These are phyloP conservation scores for Rhizopogon vesiculosus DNA, from an alignment of 768 basidiomycete genomes.

Conservation along the genomic window DNA sequence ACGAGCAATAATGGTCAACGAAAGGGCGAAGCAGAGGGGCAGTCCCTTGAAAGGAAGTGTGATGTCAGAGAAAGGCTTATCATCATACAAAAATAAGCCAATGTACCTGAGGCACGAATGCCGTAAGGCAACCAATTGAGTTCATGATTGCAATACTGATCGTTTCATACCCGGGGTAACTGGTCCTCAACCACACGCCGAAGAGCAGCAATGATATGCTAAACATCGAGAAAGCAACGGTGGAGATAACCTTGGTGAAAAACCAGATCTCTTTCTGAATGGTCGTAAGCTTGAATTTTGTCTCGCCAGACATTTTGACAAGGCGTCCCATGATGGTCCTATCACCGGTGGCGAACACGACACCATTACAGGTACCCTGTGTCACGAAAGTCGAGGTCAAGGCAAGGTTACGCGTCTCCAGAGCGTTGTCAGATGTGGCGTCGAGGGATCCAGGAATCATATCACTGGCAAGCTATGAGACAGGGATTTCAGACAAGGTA, in stretches of 20 bases:
- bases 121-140: conserved; percentile 35
- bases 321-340: conserved; percentile 49
- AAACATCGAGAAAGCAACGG: conserved; percentile 34
- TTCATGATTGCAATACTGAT: conserved; percentile 32
- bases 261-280: conserved; percentile 45
- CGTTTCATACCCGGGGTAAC: conserved; percentile 29
- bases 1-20: conserved; percentile 43
- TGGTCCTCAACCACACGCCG: conserved; percentile 37
- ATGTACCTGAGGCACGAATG: conserved; percentile 36
- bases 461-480: conserved; percentile 22
- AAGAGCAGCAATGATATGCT: conserved; percentile 36
- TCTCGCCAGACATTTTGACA: conserved; percentile 46
- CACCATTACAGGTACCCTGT: conserved; percentile 36
- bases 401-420: conserved; percentile 44
- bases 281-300: conserved; percentile 41
- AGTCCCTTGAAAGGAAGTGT: conserved; percentile 22
- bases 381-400: conserved; percentile 40
- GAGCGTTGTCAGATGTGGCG: conserved; percentile 45
- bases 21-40: conserved; percentile 43
- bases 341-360: conserved; percentile 40
- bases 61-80: neutral
- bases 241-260: conserved; percentile 50
- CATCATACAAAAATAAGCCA: neutral
- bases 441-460: conserved; percentile 42
- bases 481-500: neutral